Conservation (phyloP, 2,329 filamentous ascomycete species). For the Lasiodiplodia hormozganensis region DNA sequence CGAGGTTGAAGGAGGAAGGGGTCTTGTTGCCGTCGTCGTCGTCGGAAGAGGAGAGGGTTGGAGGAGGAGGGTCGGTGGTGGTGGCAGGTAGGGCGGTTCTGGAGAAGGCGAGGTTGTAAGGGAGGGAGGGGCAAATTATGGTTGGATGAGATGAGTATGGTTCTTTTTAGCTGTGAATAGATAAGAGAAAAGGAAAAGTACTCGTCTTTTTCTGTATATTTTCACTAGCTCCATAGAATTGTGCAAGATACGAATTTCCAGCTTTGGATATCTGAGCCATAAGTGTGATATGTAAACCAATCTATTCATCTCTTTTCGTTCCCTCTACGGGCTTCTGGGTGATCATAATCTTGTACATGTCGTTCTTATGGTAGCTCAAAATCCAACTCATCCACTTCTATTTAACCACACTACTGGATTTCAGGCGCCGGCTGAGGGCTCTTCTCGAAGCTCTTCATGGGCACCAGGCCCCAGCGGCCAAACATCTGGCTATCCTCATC, state of each 20-base stretch:
- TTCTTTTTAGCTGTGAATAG: background rate
- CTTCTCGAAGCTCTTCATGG: constrained; percentile 63
- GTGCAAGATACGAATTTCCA: background rate
- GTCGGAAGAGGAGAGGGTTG: background rate
- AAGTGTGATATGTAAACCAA: background rate
- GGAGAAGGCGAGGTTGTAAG: constrained; percentile 17
- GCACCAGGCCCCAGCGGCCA: constrained; percentile 78
- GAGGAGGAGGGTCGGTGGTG: background rate
- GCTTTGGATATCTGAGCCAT: background rate
- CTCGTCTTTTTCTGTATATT: background rate
- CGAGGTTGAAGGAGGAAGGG: background rate
- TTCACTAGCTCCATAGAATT: background rate
- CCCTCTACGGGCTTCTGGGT: background rate
- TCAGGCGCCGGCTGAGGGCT: constrained; percentile 19
- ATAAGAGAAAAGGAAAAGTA: background rate
- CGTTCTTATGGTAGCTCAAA: background rate
- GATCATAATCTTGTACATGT: background rate
- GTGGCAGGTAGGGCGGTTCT: background rate
- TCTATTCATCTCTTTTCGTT: background rate
- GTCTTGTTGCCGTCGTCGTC: too few species aligned
- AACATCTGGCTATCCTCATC: constrained; percentile 88
- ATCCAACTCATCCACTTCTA: background rate
- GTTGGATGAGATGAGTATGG: background rate
- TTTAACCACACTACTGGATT: background rate
- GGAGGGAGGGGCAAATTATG: background rate